A percentile compares a stretch with the other conserved stretches of the same genome.
These are phyloP conservation scores for Clausena lansium DNA, from an alignment of 345 rosid genomes.

Conservation along the genomic window DNA sequence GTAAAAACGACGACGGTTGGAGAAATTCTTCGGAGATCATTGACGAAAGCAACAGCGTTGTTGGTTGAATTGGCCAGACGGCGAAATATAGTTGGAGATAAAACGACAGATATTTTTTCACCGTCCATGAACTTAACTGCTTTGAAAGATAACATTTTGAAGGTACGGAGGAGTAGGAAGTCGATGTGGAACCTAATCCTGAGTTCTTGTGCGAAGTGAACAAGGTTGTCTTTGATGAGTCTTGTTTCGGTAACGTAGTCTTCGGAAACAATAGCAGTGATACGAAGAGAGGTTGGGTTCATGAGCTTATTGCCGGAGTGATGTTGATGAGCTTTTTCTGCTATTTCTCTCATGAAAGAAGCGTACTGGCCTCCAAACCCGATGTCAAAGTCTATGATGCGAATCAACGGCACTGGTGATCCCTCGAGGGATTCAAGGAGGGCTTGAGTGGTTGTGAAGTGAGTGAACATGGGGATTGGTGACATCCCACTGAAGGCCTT, in stretches of 20 bases:
- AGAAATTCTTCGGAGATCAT: slow-evolving; percentile 50
- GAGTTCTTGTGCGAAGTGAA: slow-evolving; percentile 78
- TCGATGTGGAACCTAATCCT: slow-evolving; percentile 73
- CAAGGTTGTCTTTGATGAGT: slow-evolving; percentile 68
- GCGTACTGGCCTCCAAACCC: slow-evolving; percentile 95
- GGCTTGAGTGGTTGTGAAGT: slow-evolving; percentile 85
- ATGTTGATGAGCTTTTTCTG: slow-evolving; percentile 37
- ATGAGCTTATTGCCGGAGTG: slow-evolving; percentile 19
- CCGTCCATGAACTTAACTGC: slow-evolving; percentile 68
- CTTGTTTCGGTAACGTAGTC: slow-evolving; percentile 63
- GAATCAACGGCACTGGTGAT: slow-evolving; percentile 48
- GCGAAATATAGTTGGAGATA: slow-evolving; percentile 66
- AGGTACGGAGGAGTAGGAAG: slow-evolving; percentile 60
- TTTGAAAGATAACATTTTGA: slow-evolving; percentile 72
- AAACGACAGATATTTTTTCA: slow-evolving; percentile 55
- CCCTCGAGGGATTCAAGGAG: slow-evolving; percentile 69
- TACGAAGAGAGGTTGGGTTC: slow-evolving; percentile 48
- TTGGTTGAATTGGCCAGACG: slow-evolving; percentile 40
- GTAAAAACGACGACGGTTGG: slow-evolving; percentile 68
- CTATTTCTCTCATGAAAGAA: slow-evolving; percentile 76
- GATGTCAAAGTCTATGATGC: slow-evolving; percentile 85
- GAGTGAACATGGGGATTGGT: slow-evolving; percentile 88
- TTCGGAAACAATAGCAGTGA: slow-evolving; percentile 82
- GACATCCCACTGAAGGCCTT: slow-evolving; percentile 72
- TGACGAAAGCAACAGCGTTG: slow-evolving; percentile 43